Conservation (phyloP, 1,139 yeast genomes). For the Diutina sp. region DNA sequence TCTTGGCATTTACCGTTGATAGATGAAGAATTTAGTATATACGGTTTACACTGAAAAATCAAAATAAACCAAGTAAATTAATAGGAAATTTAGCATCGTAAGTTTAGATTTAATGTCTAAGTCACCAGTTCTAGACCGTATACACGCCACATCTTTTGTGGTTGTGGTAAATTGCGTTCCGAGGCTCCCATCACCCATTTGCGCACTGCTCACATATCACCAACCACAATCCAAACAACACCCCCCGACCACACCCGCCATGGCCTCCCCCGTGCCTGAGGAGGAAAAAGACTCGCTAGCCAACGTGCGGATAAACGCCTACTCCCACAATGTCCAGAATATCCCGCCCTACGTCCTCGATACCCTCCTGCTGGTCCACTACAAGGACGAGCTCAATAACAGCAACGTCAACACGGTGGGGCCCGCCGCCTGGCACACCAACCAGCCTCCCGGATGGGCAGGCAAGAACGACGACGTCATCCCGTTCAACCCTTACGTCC, state of each 20-base stretch:
- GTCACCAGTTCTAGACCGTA: too few relatives aligned
- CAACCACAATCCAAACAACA: background rate
- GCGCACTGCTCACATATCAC: background rate
- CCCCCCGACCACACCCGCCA: background rate
- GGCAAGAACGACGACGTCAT: conserved; percentile 14
- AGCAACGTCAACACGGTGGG: conserved; percentile 13
- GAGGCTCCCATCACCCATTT: background rate
- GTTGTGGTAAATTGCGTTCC: background rate
- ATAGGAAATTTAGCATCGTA: too few relatives aligned
- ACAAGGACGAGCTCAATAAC: conserved; percentile 23
- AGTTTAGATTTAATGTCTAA: too few relatives aligned
- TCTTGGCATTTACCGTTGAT: too few relatives aligned
- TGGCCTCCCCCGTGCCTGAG: background rate
- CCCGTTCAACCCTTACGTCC: conserved; percentile 21
- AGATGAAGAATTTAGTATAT: too few relatives aligned
- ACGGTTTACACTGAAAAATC: too few relatives aligned
- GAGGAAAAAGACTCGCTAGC: conserved; percentile 12
- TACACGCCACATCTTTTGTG: background rate
- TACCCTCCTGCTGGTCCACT: conserved; percentile 33
- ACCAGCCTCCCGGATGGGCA: conserved; percentile 5
- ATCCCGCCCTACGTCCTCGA: conserved; percentile 51
- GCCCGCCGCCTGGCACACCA: background rate
- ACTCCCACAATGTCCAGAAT: conserved; percentile 25
- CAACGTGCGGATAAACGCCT: conserved; percentile 16
- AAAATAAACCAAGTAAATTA: too few relatives aligned